A percentile compares a stretch with the other conserved stretches of the same genome.
These are phyloP conservation scores for Chalaropsis ovoidea DNA, from an alignment of 2,329 filamentous ascomycete genomes.

Conservation along the genomic window DNA sequence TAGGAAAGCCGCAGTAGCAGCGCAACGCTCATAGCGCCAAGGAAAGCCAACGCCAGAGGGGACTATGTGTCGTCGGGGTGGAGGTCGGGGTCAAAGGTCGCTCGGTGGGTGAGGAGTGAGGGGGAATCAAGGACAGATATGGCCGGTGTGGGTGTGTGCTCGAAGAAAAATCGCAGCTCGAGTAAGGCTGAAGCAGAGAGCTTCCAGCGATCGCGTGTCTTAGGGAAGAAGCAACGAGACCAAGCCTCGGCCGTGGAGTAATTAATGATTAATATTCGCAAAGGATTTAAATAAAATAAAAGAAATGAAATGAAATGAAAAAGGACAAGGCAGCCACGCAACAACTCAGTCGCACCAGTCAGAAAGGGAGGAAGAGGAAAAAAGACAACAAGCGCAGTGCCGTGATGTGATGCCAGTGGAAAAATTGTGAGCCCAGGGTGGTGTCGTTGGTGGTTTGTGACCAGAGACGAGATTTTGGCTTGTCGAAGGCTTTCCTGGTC, in stretches of 20 bases:
- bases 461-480: conserved; percentile 5
- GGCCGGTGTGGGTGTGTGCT: too few species aligned
- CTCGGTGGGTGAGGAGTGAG: not conserved
- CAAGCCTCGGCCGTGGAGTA: not conserved
- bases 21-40: conserved; percentile 22
- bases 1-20: conserved; percentile 20
- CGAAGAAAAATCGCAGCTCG: not conserved
- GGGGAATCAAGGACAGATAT: not conserved
- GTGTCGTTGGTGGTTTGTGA: conserved; percentile 7
- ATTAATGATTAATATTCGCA: conserved; percentile 14
- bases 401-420: not conserved
- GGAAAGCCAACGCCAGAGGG: conserved; percentile 1
- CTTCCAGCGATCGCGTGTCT: not conserved
- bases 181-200: not conserved
- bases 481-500: conserved; percentile 10
- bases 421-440: conserved; percentile 1
- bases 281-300: not conserved
- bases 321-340: not conserved
- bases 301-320: not conserved
- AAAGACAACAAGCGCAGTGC: not conserved
- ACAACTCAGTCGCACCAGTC: not conserved
- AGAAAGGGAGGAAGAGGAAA: too few species aligned
- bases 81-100: not conserved
- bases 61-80: not conserved
- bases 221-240: not conserved